Evolutionary conservation across 1,284 basidiomycete species (phyloP).

Genomic region (Heterobasidion occidentale): DNA sequence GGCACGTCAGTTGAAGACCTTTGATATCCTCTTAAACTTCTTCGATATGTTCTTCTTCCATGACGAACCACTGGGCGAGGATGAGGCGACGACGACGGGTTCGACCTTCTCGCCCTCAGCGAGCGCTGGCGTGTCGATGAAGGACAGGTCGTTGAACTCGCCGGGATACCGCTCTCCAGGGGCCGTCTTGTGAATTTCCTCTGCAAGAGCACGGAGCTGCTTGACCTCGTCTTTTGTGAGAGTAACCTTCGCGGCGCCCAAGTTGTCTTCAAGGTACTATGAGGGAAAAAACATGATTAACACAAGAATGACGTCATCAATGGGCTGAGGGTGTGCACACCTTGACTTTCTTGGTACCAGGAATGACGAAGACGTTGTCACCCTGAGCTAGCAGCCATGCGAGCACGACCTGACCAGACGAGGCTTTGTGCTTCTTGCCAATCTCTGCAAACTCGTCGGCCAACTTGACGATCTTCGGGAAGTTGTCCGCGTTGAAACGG

Average conservation of each 20-base stretch:
- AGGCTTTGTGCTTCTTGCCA: conserved; percentile 36
- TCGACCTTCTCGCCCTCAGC: neutral
- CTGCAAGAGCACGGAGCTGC: conserved; percentile 26
- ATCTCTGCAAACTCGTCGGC: conserved; percentile 37
- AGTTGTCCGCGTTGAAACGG: conserved; percentile 37
- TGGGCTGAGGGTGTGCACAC: conserved; percentile 10
- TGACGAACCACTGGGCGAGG: neutral
- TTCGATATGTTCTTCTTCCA: neutral
- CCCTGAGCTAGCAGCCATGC: conserved; percentile 45
- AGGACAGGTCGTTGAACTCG: neutral
- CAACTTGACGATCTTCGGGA: conserved; percentile 46
- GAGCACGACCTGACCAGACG: conserved; percentile 47
- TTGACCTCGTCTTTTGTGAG: conserved; percentile 28
- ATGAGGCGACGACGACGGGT: neutral
- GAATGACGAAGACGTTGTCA: conserved; percentile 31
- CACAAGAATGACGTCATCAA: neutral
- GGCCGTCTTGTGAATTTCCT: conserved; percentile 10
- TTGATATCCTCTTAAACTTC: neutral
- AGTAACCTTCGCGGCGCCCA: conserved; percentile 25
- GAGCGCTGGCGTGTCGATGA: neutral
- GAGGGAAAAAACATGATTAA: conserved; percentile 9
- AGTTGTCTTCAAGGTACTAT: conserved; percentile 26
- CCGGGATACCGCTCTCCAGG: neutral
- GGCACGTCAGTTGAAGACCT: neutral
- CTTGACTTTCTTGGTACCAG: conserved; percentile 21